A percentile compares a stretch with the other conserved stretches of the same genome.
These are phyloP conservation scores for Kazachstania africana DNA, from an alignment of 805 yeast genomes.

Conservation along the genomic window DNA sequence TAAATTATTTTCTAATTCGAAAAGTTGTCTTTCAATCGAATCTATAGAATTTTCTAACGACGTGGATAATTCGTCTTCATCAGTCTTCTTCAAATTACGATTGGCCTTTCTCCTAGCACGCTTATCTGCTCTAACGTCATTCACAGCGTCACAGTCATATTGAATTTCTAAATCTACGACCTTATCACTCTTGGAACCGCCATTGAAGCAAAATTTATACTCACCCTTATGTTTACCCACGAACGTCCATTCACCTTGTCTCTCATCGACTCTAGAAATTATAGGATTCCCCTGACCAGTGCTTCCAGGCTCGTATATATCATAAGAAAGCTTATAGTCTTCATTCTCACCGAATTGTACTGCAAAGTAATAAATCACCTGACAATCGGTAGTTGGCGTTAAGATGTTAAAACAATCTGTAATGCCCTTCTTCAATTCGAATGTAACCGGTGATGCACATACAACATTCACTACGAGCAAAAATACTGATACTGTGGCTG, in stretches of 20 bases:
- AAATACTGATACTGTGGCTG: neutral
- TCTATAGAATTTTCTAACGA: conserved; percentile 33
- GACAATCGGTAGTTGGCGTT: conserved; percentile 54
- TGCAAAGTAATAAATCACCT: conserved; percentile 26
- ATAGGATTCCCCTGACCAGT: conserved; percentile 26
- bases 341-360: conserved; percentile 19
- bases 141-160: conserved; percentile 19
- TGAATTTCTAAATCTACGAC: conserved; percentile 72
- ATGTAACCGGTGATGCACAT: conserved; percentile 17
- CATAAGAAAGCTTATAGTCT: conserved; percentile 15
- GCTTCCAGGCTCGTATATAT: conserved; percentile 22
- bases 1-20: conserved; percentile 44
- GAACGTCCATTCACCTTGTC: conserved; percentile 73
- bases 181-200: conserved; percentile 72
- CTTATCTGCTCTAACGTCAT: conserved; percentile 48
- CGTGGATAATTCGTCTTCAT: conserved; percentile 12
- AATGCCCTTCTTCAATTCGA: conserved; percentile 14
- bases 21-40: conserved; percentile 48
- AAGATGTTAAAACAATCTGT: conserved; percentile 20
- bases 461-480: neutral
- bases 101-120: conserved; percentile 30
- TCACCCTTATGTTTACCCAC: conserved; percentile 60
- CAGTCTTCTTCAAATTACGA: conserved; percentile 11
- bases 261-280: conserved; percentile 43
- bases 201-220: conserved; percentile 76